Evolutionary conservation across 1,139 yeast genomes (phyloP), one percentile per base, ranked within the genome.

Genomic region (Sporopachydermia cereana): DNA sequence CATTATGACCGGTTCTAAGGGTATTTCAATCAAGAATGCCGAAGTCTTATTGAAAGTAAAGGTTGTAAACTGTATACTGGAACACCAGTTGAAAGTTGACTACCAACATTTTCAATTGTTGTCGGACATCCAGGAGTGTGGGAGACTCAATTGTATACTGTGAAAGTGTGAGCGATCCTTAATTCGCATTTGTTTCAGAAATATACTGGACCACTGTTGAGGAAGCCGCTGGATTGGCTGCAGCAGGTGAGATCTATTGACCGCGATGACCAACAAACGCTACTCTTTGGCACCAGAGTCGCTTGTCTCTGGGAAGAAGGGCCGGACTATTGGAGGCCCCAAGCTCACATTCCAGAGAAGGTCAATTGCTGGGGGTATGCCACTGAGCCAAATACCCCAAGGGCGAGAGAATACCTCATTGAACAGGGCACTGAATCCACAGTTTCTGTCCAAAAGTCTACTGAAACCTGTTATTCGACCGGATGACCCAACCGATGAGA

Each of bases 241-340:
- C n/a, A n/a, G n/a, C n/a, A n/a, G n/a, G n/a, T n/a, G n/a, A n/a
- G n/a, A 27, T 27, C n/a, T 27, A 27, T 27, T 27, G 12, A 12
- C 12, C 22, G 9, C 9, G 17, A 34, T 34, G 39, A 12, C 39
- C n/a, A 34, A 34, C 17, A 34, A 34, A 34, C 5, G 39, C 12
- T 9, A 7, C 39, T 34, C 39, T 34, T 21, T 34, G 18, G 39
- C 39, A n/a, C 39, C 22, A 7, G 39, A 34, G 9, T 34, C 39
- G 12, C 17, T 34, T n/a, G 9, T 21, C 30, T 12, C 12, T 27
- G 14, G 30, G 30, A n/a, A 34, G 17, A 12, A 16, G 39, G n/a
- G 7, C 7, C 14, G 29, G 29, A 25, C 7, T 7, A 7, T 7
- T 25, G 29, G 12, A 7, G 7, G 14, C 14, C 29, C 29, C 29